phyloP scores from a whole-genome alignment of 2,329 filamentous ascomycete species.

The Ceratocystis huliohia region DNA sequence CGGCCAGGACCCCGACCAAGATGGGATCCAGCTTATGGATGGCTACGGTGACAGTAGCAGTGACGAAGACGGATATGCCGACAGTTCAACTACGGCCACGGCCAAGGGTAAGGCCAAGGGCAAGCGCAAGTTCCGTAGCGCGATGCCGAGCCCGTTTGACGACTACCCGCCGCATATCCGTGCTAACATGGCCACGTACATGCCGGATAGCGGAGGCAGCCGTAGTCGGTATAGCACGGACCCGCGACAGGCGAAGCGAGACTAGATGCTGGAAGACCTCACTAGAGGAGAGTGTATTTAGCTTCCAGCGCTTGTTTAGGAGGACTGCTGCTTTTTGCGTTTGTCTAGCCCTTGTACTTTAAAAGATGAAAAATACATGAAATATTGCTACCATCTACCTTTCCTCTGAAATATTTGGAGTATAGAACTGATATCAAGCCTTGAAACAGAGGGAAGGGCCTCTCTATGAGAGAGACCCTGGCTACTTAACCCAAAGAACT shows the following conservation, averaged over 20 bases:
- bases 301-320: no score
- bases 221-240: neutral
- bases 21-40: constrained; percentile 9
- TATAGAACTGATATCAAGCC: no score
- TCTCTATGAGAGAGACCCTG: no score
- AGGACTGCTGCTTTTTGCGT: no score
- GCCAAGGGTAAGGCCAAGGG: constrained; percentile 16
- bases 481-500: no score
- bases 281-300: neutral
- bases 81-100: neutral
- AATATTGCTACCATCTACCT: no score
- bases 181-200: constrained; percentile 24
- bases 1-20: neutral
- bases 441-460: no score
- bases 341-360: no score
- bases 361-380: no score
- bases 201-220: neutral
- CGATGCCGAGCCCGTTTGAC: constrained; percentile 18
- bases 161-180: constrained; percentile 19
- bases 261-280: neutral
- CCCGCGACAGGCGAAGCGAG: neutral
- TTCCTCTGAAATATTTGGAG: no score
- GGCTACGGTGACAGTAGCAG: constrained; percentile 16
- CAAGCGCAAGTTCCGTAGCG: constrained; percentile 12
- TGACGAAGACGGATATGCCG: constrained; percentile 8